Evolutionary conservation across 2,329 filamentous ascomycete species (phyloP).

Genomic region (Aspergillus phoenicis): DNA sequence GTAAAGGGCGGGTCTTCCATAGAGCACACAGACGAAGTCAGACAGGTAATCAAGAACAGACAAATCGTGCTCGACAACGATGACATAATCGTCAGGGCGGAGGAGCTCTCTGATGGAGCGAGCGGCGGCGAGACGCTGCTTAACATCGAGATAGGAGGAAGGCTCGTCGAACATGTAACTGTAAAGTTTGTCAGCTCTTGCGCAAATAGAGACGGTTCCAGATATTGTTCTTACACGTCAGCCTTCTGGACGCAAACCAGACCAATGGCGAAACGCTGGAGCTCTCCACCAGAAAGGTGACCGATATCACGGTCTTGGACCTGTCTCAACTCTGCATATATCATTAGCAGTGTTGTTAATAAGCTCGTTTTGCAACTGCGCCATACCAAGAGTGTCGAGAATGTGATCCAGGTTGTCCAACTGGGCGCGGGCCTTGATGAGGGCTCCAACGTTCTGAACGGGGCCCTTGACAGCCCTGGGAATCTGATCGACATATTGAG

Average conservation of each 20-base stretch:
- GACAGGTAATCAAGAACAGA: constrained; percentile 98
- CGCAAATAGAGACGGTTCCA: background rate
- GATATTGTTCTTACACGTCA: constrained; percentile 65
- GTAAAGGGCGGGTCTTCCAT: constrained; percentile 92
- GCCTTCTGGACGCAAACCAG: constrained; percentile 94
- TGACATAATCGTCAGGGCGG: constrained; percentile 88
- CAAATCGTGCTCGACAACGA: constrained; percentile 98
- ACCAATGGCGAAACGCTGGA: constrained; percentile 96
- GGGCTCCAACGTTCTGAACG: constrained; percentile 74
- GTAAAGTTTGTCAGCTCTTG: constrained; percentile 19
- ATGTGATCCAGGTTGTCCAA: constrained; percentile 82
- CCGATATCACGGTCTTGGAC: constrained; percentile 90
- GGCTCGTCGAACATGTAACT: constrained; percentile 99
- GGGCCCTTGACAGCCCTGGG: constrained; percentile 85
- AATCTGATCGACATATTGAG: constrained; percentile 98
- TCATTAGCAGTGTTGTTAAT: constrained; percentile 18
- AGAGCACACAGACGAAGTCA: constrained; percentile 96
- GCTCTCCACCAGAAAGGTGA: constrained; percentile 91
- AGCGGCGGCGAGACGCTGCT: constrained; percentile 92
- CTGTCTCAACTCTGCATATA: constrained; percentile 71
- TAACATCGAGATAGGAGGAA: constrained; percentile 98
- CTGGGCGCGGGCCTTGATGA: constrained; percentile 75
- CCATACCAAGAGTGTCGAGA: constrained; percentile 69
- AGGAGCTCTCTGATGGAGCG: constrained; percentile 90
- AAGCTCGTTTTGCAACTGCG: background rate